phyloP scores from a whole-genome alignment of 768 basidiomycete genomes.

The Tricholoma sp. region DNA sequence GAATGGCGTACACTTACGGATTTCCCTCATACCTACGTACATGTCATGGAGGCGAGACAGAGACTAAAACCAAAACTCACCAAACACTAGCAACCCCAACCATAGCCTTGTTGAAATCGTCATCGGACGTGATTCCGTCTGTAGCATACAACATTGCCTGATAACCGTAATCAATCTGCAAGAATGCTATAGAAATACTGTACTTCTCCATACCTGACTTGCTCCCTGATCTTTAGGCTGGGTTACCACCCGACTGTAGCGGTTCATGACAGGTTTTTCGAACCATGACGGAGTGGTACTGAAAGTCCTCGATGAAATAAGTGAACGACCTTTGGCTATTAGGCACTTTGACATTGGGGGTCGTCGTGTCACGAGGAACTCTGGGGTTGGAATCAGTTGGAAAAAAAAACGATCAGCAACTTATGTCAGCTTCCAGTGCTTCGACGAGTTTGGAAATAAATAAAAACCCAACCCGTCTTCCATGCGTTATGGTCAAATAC shows the following conservation, averaged over 20 bases:
- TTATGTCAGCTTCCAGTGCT: conserved; percentile 11
- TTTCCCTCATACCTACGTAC: conserved; percentile 91
- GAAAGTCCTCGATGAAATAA: conserved; percentile 30
- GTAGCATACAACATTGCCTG: conserved; percentile 99
- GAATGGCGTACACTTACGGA: conserved; percentile 55
- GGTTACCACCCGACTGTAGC: conserved; percentile 79
- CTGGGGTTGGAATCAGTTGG: too few relatives aligned
- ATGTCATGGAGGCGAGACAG: conserved; percentile 10
- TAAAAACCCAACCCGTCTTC: neutral
- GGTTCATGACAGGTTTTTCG: conserved; percentile 47
- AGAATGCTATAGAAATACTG: conserved; percentile 1
- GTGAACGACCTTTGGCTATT: conserved; percentile 18
- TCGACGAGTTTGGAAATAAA: neutral
- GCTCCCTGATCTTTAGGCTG: conserved; percentile 94
- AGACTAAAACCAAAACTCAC: conserved; percentile 41
- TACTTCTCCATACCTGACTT: conserved; percentile 57
- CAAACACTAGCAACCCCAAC: conserved; percentile 96
- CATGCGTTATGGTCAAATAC: neutral
- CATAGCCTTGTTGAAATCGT: conserved; percentile 94
- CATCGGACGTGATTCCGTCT: conserved; percentile 75
- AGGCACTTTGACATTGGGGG: conserved; percentile 22
- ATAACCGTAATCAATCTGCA: neutral
- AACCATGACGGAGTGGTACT: conserved; percentile 34
- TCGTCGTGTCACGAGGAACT: neutral
- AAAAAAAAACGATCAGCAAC: conserved; percentile 2